phyloP scores from a whole-genome alignment of 2,329 filamentous ascomycete species.

The Calonectria hawksworthii region DNA sequence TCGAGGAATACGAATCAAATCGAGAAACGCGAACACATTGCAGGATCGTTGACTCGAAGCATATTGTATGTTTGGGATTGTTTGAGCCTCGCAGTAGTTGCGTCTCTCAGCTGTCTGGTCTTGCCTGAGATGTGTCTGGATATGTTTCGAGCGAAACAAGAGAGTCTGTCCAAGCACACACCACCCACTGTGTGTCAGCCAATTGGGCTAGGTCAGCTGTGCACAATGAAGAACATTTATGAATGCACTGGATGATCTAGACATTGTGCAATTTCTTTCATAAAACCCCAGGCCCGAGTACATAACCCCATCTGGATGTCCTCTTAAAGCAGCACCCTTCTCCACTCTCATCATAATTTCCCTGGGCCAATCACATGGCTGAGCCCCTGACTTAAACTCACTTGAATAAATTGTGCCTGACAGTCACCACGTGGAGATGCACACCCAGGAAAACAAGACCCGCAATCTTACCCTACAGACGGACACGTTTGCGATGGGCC shows the following conservation, averaged over 20 bases:
- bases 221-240: neutral
- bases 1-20: neutral
- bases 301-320: neutral
- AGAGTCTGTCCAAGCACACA: conserved; percentile 6
- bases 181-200: neutral
- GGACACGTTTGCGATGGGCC: neutral
- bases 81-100: neutral
- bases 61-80: neutral
- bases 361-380: conserved; percentile 29
- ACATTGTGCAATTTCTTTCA: neutral
- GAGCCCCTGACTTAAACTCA: conserved; percentile 34
- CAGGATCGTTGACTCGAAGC: neutral
- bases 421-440: conserved; percentile 39
- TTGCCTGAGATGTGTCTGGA: conserved; percentile 7
- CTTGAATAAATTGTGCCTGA: conserved; percentile 32
- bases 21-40: neutral
- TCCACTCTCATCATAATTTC: neutral
- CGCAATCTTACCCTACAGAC: conserved; percentile 19
- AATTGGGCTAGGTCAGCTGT: neutral
- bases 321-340: conserved; percentile 21
- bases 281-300: neutral
- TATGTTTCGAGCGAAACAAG: neutral
- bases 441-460: neutral
- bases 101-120: neutral
- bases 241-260: neutral